A percentile compares a stretch with the other conserved stretches of the same genome.
Evolutionary conservation across 208 protist genomes (phyloP).

Genomic region (Herpetomonas tarakana): DNA sequence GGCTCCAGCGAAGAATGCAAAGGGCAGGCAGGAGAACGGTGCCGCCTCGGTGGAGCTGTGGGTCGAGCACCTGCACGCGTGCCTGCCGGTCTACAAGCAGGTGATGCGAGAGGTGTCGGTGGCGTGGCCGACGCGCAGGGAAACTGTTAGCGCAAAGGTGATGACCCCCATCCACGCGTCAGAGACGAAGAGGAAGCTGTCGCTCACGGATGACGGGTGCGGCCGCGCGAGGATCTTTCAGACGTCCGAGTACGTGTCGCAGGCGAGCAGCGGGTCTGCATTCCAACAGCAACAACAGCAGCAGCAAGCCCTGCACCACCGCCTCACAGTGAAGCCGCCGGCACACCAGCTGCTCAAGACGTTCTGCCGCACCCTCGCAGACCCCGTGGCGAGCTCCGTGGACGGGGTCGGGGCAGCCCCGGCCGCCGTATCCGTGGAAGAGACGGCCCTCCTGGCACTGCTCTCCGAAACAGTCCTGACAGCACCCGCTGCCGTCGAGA

Average conservation of each 20-base stretch:
- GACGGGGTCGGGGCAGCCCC: background rate
- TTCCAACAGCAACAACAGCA: constrained; percentile 26
- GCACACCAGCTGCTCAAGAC: constrained; percentile 38
- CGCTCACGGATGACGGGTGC: background rate
- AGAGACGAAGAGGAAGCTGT: background rate
- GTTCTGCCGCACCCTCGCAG: constrained; percentile 41
- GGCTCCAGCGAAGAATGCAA: background rate
- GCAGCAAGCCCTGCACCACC: constrained; percentile 13
- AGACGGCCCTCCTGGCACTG: constrained; percentile 26
- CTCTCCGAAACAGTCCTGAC: no score
- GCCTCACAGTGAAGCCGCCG: constrained; percentile 1
- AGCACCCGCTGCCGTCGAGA: no score
- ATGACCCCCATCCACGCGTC: background rate
- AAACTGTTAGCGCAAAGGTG: background rate
- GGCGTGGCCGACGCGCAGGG: constrained; percentile 24
- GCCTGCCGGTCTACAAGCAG: constrained; percentile 41
- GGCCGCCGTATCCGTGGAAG: constrained; percentile 11
- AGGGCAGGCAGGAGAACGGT: background rate
- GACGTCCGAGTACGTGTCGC: background rate
- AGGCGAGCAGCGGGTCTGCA: no score
- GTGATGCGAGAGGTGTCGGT: constrained; percentile 32
- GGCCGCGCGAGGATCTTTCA: background rate
- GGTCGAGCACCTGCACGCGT: constrained; percentile 40
- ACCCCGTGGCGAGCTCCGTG: constrained; percentile 26
- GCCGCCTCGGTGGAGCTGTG: constrained; percentile 33